Evolutionary conservation across 768 basidiomycete genomes (phyloP).

Genomic region (Nidularia sp.): DNA sequence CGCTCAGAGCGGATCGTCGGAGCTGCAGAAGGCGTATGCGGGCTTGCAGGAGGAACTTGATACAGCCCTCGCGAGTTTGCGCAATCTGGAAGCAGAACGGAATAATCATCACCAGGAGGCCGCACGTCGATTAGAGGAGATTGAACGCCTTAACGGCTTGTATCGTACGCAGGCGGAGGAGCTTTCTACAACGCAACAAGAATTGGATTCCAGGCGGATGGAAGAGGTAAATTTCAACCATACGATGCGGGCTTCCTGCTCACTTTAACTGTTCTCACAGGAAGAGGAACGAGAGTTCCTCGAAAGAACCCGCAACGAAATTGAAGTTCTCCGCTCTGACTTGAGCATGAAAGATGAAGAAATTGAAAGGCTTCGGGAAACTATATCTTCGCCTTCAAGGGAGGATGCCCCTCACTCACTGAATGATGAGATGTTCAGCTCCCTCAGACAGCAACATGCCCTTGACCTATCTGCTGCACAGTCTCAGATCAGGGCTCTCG

Average conservation of each 20-base stretch:
- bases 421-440: constrained; percentile 70
- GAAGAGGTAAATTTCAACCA: constrained; percentile 28
- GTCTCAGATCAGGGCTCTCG: constrained; percentile 73
- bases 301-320: constrained; percentile 60
- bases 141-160: constrained; percentile 45
- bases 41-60: constrained; percentile 64
- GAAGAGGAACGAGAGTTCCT: constrained; percentile 65
- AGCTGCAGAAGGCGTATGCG: constrained; percentile 59
- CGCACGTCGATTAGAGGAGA: constrained; percentile 49
- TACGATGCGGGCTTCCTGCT: neutral
- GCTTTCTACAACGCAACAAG: constrained; percentile 43
- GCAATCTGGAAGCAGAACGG: constrained; percentile 64
- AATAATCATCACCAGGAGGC: constrained; percentile 53
- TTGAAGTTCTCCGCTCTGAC: constrained; percentile 66
- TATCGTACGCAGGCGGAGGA: constrained; percentile 51
- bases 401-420: constrained; percentile 46
- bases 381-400: constrained; percentile 34
- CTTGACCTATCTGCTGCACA: constrained; percentile 80
- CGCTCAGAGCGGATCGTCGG: constrained; percentile 45
- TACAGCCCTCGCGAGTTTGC: constrained; percentile 45
- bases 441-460: constrained; percentile 69
- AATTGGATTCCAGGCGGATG: constrained; percentile 41
- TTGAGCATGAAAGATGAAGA: constrained; percentile 62
- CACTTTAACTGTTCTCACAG: constrained; percentile 18
- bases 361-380: constrained; percentile 52